Conservation (phyloP, 441 rosid species). For the Theobroma grandiflorum region DNA sequence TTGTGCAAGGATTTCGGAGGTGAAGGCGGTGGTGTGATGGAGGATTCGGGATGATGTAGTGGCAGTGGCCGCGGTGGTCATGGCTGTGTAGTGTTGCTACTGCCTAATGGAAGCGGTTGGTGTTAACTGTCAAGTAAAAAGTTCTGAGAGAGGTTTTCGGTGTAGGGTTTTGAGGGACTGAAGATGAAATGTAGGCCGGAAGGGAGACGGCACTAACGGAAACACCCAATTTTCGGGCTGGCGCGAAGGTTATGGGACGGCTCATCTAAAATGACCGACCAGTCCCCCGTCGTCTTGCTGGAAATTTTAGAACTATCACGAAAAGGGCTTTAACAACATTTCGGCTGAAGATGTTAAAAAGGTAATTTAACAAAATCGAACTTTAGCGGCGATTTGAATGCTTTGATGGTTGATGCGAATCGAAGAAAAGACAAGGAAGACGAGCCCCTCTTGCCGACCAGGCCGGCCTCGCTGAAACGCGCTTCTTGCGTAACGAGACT, state of each 20-base stretch:
- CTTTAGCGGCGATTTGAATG: background rate
- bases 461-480: constrained; percentile 24
- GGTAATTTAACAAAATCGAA: background rate
- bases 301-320: no score
- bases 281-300: background rate
- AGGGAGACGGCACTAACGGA: background rate
- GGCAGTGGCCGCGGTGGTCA: constrained; percentile 6
- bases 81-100: constrained; percentile 15
- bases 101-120: background rate
- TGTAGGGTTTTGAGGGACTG: background rate
- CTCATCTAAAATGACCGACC: constrained; percentile 16
- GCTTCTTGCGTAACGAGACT: background rate
- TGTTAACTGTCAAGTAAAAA: background rate
- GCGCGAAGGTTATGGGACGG: constrained; percentile 24
- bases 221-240: constrained; percentile 6
- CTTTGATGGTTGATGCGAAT: no score
- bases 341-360: background rate
- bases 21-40: constrained; percentile 43
- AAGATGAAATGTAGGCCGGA: no score
- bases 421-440: background rate
- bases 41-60: constrained; percentile 42
- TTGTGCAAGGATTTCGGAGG: constrained; percentile 44
- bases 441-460: constrained; percentile 12
- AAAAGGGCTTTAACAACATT: background rate
- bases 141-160: background rate